Evolutionary conservation across 768 basidiomycete genomes (phyloP).

Genomic region (Myochromella boudieri): DNA sequence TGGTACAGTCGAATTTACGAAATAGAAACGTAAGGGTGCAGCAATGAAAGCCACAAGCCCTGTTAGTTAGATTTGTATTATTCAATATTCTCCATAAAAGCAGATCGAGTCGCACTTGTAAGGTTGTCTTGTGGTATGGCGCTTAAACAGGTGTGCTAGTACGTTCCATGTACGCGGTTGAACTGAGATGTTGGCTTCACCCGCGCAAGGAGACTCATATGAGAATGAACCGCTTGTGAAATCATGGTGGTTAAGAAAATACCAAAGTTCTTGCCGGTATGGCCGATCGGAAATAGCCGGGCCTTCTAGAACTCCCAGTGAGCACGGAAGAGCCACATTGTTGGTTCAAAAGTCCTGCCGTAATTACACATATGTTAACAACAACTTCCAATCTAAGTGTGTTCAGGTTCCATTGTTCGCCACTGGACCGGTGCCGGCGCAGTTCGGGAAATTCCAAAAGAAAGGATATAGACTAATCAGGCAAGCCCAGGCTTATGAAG

Average conservation of each 20-base stretch:
- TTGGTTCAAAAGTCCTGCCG: constrained; percentile 16
- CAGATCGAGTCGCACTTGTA: too few species aligned
- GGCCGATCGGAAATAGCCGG: constrained; percentile 19
- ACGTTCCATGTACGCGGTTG: neutral
- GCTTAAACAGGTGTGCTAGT: too few species aligned
- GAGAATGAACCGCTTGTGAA: too few species aligned
- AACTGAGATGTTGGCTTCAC: constrained; percentile 10
- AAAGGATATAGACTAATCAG: constrained; percentile 11
- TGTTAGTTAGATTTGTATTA: constrained; percentile 1
- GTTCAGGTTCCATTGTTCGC: constrained; percentile 16
- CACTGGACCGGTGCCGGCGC: constrained; percentile 16
- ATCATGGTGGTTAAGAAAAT: neutral
- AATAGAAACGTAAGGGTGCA: neutral
- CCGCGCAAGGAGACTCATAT: neutral
- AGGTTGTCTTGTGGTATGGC: too few species aligned
- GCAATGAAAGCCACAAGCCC: neutral
- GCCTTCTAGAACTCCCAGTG: constrained; percentile 15
- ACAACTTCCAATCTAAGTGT: constrained; percentile 14
- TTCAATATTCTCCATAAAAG: too few species aligned
- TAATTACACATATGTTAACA: constrained; percentile 10
- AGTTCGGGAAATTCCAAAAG: constrained; percentile 19
- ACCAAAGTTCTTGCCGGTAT: constrained; percentile 9
- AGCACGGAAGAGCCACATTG: constrained; percentile 20
- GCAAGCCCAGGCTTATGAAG: neutral
- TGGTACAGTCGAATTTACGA: too few species aligned